A percentile compares a stretch with the other conserved stretches of the same genome.
phyloP scores from a whole-genome alignment of 2,329 filamentous ascomycete genomes.

The Xylogone sp. region DNA sequence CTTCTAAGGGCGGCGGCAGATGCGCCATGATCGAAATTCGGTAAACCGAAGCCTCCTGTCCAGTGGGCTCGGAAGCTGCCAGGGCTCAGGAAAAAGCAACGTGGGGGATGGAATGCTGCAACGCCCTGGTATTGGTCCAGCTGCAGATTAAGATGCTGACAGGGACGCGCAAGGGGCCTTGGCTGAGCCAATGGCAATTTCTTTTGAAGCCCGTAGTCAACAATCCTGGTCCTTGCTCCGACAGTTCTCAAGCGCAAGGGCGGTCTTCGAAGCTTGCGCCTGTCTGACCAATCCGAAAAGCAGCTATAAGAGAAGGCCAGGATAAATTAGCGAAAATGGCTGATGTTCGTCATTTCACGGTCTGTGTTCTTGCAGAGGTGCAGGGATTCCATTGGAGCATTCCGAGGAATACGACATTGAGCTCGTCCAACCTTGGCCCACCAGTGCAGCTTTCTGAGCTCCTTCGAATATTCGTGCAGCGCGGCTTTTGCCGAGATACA shows the following conservation, averaged over 20 bases:
- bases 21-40: not conserved
- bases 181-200: not conserved
- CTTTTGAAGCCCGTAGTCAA: not conserved
- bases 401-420: constrained; percentile 3
- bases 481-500: no score
- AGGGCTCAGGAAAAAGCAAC: not conserved
- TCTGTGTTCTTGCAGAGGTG: constrained; percentile 20
- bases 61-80: not conserved
- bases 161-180: not conserved
- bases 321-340: constrained; percentile 18
- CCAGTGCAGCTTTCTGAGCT: constrained; percentile 1
- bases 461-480: no score
- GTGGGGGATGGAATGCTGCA: not conserved
- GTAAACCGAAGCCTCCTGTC: not conserved
- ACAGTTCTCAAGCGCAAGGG: not conserved
- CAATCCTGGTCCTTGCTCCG: not conserved
- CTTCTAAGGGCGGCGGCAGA: not conserved
- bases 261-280: not conserved
- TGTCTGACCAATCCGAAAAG: not conserved
- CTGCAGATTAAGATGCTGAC: not conserved
- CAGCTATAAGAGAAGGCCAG: not conserved
- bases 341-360: constrained; percentile 12
- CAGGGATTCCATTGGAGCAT: not conserved
- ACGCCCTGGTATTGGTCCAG: not conserved
- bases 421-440: constrained; percentile 3